Conservation (phyloP, 208 protist species). For the Trypanosoma melophagium region DNA sequence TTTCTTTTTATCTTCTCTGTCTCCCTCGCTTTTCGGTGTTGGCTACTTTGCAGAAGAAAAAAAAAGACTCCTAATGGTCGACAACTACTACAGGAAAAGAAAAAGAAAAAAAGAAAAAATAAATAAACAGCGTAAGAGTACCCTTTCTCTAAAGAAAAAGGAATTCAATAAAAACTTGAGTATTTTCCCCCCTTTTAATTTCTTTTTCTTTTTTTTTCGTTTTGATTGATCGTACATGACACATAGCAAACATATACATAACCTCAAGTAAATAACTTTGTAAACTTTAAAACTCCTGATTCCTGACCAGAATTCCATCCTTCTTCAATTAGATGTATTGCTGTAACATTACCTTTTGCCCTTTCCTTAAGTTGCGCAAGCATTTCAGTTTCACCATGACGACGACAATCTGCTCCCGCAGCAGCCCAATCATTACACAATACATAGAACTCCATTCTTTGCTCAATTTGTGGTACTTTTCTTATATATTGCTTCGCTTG, state of each 20-base stretch:
- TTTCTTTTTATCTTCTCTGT: too few species aligned
- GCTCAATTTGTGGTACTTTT: conserved; percentile 59
- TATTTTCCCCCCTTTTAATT: too few species aligned
- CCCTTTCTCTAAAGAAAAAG: too few species aligned
- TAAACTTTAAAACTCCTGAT: conserved; percentile 39
- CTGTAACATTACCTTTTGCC: conserved; percentile 55
- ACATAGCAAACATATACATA: conserved; percentile 9
- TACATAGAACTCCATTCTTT: conserved; percentile 83
- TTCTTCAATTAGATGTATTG: conserved; percentile 60
- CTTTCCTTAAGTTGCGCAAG: conserved; percentile 65
- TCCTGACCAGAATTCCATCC: conserved; percentile 64
- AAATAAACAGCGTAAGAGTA: too few species aligned
- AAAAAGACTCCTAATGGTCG: too few species aligned
- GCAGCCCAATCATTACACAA: conserved; percentile 69
- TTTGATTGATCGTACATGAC: background rate
- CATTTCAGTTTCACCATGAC: conserved; percentile 52
- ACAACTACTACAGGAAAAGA: too few species aligned
- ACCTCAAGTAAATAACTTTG: conserved; percentile 27
- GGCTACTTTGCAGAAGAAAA: too few species aligned
- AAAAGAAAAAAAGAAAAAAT: background rate
- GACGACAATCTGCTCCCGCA: conserved; percentile 68
- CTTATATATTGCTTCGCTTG: conserved; percentile 76
- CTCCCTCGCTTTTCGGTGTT: too few species aligned
- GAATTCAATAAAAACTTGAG: too few species aligned
- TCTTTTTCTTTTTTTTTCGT: conserved; percentile 2